Base-by-base conservation (phyloP, 768 basidiomycete genomes). In the Leccinum ochraceum region DNA sequence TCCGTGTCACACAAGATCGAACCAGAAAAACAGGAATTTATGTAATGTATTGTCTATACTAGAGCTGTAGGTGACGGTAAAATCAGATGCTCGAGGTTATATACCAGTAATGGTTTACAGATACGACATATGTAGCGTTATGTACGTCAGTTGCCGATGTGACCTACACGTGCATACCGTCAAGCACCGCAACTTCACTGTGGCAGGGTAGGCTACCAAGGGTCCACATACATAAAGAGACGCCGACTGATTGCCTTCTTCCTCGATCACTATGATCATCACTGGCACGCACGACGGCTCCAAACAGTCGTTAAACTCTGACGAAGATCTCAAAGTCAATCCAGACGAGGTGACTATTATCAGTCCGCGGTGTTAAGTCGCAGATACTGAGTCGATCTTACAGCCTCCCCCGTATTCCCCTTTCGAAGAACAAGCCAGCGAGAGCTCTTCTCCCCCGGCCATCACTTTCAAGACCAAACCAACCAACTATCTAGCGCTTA, bases 391-490 rank as follows among this genome's bases (percentile, higher is more conserved):
- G 7, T 28, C 2, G 13, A 17, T 20, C 1, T 42, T 1, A 42
- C 34, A 71, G 73, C 67, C 67, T 53, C 71, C 73, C 14, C 71
- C 72, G 7, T 72, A 74, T 58, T 58, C 63, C 6, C n/a, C 52
- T 11, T 55, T 17, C 4, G 3, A 34, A 24, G 55, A 44, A 36
- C 3, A 17, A 6, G 44, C 49, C n/a, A 57, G 44, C 30, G 10
- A 22, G 2, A 51, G 52, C 37, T n/a, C 14, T n/a, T 30, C 50
- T 22, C 37, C 10, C n/a, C 28, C 37, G 26, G 26, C 59, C 3
- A 30, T 1, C 34, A 30, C 61, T 1, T 71, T 60, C 67, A 75
- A 71, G 44, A 59, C 63, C n/a, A 73, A 73, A 53, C 66, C 71
- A 1, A 74, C 69, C 54, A 75, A 73, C 61, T 60, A 59, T 28